These are phyloP conservation scores for Cladosporium sp. DNA, from an alignment of 2,329 filamentous ascomycete genomes.

Conservation along the genomic window DNA sequence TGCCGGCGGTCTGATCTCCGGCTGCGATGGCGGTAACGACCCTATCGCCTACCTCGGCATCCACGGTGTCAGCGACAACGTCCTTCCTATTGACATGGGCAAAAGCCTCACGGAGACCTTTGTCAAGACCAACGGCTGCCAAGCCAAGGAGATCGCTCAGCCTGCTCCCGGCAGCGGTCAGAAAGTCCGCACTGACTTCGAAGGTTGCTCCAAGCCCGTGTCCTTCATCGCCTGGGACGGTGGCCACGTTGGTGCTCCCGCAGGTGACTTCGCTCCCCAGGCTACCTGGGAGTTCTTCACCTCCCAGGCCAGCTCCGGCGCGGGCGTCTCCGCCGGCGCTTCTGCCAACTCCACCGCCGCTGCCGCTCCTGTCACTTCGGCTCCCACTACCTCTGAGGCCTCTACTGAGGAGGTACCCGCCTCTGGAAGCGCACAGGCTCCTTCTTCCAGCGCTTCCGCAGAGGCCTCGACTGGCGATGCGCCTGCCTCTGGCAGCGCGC, in stretches of 20 bases:
- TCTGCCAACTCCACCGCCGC: constrained; percentile 12
- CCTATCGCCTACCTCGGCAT: constrained; percentile 18
- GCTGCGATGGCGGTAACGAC: constrained; percentile 10
- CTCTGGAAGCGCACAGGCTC: background rate
- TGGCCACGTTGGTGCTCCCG: constrained; percentile 10
- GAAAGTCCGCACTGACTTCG: constrained; percentile 11
- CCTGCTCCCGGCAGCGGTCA: constrained; percentile 9
- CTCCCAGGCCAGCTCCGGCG: background rate
- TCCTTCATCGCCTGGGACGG: constrained; percentile 18
- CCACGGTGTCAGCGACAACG: constrained; percentile 15
- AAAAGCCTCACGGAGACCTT: constrained; percentile 12
- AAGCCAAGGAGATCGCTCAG: constrained; percentile 6
- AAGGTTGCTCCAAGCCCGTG: constrained; percentile 14
- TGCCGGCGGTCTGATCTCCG: background rate
- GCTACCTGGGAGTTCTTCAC: constrained; percentile 18
- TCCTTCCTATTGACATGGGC: constrained; percentile 15
- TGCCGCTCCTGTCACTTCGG: background rate
- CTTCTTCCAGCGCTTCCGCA: background rate
- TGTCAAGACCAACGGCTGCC: constrained; percentile 16
- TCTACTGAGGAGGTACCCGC: background rate
- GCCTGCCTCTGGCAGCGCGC: background rate
- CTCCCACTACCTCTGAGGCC: background rate
- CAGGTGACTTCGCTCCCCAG: constrained; percentile 8
- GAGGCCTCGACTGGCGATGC: background rate
- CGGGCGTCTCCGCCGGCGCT: background rate